phyloP scores from a whole-genome alignment of 176 grass and related monocot species.

The Pharus latifolius region DNA sequence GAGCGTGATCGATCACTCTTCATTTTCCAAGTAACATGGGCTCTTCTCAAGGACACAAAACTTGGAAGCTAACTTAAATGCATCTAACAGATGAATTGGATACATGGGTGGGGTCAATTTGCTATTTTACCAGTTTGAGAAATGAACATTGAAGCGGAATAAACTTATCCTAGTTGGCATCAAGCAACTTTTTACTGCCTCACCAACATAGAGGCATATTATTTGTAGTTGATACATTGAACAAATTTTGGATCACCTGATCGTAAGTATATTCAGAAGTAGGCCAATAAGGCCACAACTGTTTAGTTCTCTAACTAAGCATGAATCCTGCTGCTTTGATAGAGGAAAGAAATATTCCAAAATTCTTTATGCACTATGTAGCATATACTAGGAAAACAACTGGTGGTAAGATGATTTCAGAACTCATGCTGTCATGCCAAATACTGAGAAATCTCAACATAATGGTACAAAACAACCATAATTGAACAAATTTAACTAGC shows the following conservation, averaged over 20 bases:
- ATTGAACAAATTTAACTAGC: not conserved
- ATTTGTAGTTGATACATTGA: too few relatives aligned
- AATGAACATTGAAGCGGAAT: too few relatives aligned
- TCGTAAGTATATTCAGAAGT: not conserved
- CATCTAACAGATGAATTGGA: not conserved
- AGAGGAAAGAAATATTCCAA: constrained; percentile 7
- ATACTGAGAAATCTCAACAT: not conserved
- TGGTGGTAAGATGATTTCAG: not conserved
- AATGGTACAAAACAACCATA: not conserved
- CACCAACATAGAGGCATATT: not conserved
- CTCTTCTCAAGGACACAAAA: too few relatives aligned
- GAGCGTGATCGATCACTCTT: too few relatives aligned
- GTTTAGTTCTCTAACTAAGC: not conserved
- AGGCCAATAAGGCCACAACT: not conserved
- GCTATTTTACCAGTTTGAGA: not conserved
- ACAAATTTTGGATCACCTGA: too few relatives aligned
- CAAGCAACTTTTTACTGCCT: not conserved
- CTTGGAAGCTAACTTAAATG: not conserved
- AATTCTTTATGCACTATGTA: not conserved
- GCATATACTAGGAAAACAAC: constrained; percentile 4
- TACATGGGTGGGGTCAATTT: not conserved
- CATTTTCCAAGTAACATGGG: too few relatives aligned
- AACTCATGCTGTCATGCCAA: not conserved
- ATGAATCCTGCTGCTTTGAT: not conserved
- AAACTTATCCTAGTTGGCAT: not conserved